Percentiles rank a stretch among this genome's conserved stretches.
Evolutionary conservation across 176 grass and related monocot species (phyloP).

Genomic region (Oryza officinalis): DNA sequence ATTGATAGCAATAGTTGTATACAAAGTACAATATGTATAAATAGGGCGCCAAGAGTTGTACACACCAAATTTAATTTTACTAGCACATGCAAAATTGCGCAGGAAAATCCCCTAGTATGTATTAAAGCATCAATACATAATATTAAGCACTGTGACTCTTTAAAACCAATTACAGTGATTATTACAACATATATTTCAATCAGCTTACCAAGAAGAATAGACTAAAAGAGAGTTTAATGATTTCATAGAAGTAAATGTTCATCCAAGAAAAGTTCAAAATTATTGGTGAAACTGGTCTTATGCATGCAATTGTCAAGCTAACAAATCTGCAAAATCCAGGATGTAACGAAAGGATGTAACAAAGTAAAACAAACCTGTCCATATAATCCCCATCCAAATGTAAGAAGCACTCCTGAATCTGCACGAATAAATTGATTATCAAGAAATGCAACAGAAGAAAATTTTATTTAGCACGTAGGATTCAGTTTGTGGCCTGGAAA

Average conservation of each 20-base stretch:
- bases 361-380: too few species aligned
- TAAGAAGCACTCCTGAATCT: too few species aligned
- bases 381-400: too few species aligned
- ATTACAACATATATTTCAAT: background rate
- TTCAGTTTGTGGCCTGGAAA: background rate
- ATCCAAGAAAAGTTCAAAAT: background rate
- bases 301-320: background rate
- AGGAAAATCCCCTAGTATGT: too few species aligned
- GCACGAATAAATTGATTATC: too few species aligned
- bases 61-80: too few species aligned
- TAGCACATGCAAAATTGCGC: too few species aligned
- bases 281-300: background rate
- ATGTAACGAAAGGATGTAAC: background rate
- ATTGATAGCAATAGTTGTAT: too few species aligned
- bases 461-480: background rate
- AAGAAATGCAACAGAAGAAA: background rate
- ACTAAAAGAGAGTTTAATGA: background rate
- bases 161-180: background rate
- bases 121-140: background rate
- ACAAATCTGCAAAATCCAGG: background rate
- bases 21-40: too few species aligned
- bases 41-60: too few species aligned
- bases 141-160: background rate
- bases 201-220: background rate
- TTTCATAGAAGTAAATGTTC: background rate